Conservation (phyloP, 148 eudicot genomes). For the Spergularia marina region DNA sequence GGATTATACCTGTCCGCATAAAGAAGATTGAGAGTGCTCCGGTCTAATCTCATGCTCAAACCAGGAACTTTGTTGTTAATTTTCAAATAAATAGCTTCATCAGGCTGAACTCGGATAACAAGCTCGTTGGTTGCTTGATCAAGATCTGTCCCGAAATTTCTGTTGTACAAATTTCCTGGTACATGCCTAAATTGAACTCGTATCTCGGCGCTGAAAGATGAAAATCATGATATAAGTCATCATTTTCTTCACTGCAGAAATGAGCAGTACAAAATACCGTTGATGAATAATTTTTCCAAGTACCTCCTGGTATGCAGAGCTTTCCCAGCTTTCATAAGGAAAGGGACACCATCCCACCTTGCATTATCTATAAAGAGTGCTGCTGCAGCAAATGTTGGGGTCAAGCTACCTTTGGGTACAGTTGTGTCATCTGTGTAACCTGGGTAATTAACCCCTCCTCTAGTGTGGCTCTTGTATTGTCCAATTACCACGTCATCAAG, state of each 20-base stretch:
- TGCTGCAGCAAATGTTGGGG: slow-evolving; percentile 98
- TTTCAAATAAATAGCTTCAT: slow-evolving; percentile 85
- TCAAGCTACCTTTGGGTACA: slow-evolving; percentile 75
- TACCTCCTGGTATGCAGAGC: slow-evolving; percentile 85
- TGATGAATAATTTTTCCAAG: background rate
- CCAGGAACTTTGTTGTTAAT: slow-evolving; percentile 98
- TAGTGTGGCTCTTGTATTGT: slow-evolving; percentile 86
- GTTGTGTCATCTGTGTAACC: slow-evolving; percentile 87
- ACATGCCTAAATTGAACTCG: slow-evolving; percentile 93
- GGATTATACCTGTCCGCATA: slow-evolving; percentile 75
- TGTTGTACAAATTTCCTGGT: slow-evolving; percentile 83
- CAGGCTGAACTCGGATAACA: slow-evolving; percentile 93
- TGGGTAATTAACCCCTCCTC: slow-evolving; percentile 68
- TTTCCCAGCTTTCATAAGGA: slow-evolving; percentile 97
- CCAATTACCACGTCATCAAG: slow-evolving; percentile 78
- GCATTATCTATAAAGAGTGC: slow-evolving; percentile 92
- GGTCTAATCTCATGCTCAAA: slow-evolving; percentile 86
- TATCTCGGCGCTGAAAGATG: slow-evolving; percentile 71
- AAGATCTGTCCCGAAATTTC: slow-evolving; percentile 72
- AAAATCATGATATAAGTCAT: background rate
- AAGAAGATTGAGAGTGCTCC: slow-evolving; percentile 87
- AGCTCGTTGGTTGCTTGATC: slow-evolving; percentile 92
- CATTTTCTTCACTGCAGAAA: background rate
- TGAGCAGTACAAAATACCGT: background rate
- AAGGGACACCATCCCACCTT: slow-evolving; percentile 98